These are phyloP conservation scores for Amphicarpaea edgeworthii DNA, from an alignment of 306 rosid species.

Conservation along the genomic window DNA sequence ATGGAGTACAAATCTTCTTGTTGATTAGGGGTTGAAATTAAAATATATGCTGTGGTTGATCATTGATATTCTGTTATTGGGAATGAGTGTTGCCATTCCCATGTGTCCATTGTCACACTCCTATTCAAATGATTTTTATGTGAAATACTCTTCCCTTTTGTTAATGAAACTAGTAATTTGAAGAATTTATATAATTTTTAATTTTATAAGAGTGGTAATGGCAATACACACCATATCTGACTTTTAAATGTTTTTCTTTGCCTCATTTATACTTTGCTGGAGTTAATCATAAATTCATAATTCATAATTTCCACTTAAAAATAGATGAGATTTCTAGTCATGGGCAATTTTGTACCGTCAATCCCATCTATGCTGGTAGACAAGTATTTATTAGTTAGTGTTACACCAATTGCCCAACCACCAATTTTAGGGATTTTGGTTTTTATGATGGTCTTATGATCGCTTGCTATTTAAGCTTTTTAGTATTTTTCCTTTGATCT, in stretches of 20 bases:
- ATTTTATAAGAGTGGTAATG: neutral
- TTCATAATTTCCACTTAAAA: neutral
- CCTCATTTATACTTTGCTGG: neutral
- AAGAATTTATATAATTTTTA: neutral
- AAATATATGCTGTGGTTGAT: conserved; percentile 2
- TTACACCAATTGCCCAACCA: neutral
- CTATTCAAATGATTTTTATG: neutral
- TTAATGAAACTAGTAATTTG: neutral
- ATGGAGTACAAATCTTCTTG: neutral
- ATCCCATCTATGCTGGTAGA: neutral
- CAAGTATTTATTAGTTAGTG: neutral
- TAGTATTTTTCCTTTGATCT: neutral
- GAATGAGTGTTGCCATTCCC: neutral
- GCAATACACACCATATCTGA: neutral
- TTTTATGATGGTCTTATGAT: conserved; percentile 7
- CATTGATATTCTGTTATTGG: conserved; percentile 13
- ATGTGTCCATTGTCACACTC: neutral
- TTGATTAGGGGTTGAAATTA: neutral
- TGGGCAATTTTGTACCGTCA: neutral
- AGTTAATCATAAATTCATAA: neutral
- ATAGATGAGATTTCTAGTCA: neutral
- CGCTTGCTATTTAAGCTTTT: neutral
- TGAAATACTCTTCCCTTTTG: neutral
- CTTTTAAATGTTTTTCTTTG: neutral
- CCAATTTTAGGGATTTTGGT: conserved; percentile 6